phyloP scores from a whole-genome alignment of 139 green algal genomes.

The Auxenochlorella pyrenoidosa region DNA sequence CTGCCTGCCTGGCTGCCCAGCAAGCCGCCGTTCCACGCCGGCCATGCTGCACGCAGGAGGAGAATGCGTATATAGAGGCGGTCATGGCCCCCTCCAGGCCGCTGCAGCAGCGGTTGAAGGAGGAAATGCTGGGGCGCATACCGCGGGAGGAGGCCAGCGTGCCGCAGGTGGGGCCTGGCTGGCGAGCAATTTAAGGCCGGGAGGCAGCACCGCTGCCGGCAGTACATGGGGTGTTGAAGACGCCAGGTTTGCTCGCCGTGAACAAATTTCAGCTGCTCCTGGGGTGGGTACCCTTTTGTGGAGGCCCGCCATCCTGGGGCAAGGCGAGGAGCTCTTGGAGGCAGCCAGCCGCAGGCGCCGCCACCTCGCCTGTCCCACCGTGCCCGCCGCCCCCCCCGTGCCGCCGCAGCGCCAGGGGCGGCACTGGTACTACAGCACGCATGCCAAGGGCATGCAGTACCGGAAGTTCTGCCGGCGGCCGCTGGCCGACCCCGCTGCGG shows the following conservation, averaged over 20 bases:
- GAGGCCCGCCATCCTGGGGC: no score
- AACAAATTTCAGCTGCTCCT: no score
- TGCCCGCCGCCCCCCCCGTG: neutral
- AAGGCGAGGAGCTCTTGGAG: no score
- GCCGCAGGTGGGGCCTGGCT: no score
- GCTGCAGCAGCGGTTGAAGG: slow-evolving; percentile 78
- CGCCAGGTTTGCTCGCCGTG: no score
- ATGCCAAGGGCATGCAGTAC: slow-evolving; percentile 73
- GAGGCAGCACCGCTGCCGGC: no score
- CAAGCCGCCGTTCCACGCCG: neutral
- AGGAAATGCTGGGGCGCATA: slow-evolving; percentile 84
- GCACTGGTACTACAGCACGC: slow-evolving; percentile 84
- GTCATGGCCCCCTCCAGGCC: slow-evolving; percentile 74
- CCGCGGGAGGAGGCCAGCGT: slow-evolving; percentile 73
- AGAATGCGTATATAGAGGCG: slow-evolving; percentile 78
- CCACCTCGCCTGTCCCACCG: neutral
- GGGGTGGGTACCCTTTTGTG: no score
- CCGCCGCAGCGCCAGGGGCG: slow-evolving; percentile 53
- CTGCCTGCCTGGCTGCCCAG: neutral
- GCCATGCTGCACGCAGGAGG: slow-evolving; percentile 29
- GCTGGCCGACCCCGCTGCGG: slow-evolving; percentile 54
- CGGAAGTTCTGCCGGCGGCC: slow-evolving; percentile 65
- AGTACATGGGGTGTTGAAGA: no score
- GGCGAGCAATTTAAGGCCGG: no score
- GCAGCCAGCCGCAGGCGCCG: no score